These are phyloP conservation scores for Candida golubevii DNA, from an alignment of 805 yeast genomes.

Conservation along the genomic window DNA sequence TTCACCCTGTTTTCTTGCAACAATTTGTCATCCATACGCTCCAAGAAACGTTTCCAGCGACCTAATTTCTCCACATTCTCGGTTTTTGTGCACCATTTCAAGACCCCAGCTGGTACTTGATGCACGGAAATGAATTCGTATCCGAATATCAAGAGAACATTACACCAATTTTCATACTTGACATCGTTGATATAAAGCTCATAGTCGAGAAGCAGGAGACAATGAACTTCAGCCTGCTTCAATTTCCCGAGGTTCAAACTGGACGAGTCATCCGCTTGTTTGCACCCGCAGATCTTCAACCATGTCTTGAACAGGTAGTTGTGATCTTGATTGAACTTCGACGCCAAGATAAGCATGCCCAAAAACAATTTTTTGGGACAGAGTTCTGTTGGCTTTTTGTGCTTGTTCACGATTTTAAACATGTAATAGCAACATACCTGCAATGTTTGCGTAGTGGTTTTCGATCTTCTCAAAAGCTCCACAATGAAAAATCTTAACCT, in stretches of 20 bases:
- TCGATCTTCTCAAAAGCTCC: slow-evolving; percentile 47
- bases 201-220: slow-evolving; percentile 54
- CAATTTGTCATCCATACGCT: slow-evolving; percentile 11
- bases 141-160: slow-evolving; percentile 38
- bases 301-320: slow-evolving; percentile 67
- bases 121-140: slow-evolving; percentile 40
- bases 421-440: slow-evolving; percentile 67
- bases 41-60: slow-evolving; percentile 17
- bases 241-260: slow-evolving; percentile 46
- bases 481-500: slow-evolving; percentile 30
- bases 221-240: slow-evolving; percentile 46
- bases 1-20: slow-evolving; percentile 7
- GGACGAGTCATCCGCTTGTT: slow-evolving; percentile 18
- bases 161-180: slow-evolving; percentile 47
- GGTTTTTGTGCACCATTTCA: slow-evolving; percentile 15
- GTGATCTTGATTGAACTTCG: slow-evolving; percentile 70
- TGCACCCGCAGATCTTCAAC: slow-evolving; percentile 66
- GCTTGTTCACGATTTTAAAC: slow-evolving; percentile 37
- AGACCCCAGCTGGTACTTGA: slow-evolving; percentile 20
- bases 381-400: slow-evolving; percentile 12
- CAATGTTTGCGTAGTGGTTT: slow-evolving; percentile 56
- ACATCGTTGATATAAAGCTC: slow-evolving; percentile 48
- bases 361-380: slow-evolving; percentile 69
- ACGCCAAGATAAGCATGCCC: slow-evolving; percentile 63
- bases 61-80: slow-evolving; percentile 12